A percentile compares a stretch with the other conserved stretches of the same genome.
Evolutionary conservation across 176 grass and related monocot species (phyloP).

Genomic region (Chrysopogon serrulatus): DNA sequence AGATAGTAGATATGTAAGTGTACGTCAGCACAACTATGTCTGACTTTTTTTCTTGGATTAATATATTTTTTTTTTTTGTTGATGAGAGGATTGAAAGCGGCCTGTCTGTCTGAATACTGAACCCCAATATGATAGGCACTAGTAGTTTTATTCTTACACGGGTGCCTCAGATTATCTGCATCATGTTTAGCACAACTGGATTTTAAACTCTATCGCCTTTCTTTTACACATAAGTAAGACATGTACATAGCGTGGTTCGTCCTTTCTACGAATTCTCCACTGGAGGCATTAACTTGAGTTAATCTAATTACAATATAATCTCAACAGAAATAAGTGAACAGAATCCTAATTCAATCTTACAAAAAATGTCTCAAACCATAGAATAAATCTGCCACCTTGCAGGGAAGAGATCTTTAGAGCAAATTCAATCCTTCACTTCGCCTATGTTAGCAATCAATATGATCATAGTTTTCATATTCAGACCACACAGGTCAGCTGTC

Average conservation of each 20-base stretch:
- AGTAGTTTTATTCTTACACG: neutral
- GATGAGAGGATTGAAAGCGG: neutral
- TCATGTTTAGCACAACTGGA: neutral
- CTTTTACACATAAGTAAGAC: neutral
- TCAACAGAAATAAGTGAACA: neutral
- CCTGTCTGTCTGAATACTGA: neutral
- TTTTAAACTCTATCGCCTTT: neutral
- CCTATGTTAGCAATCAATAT: constrained; percentile 29
- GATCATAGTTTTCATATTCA: constrained; percentile 10
- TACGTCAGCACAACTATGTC: neutral
- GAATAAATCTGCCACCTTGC: neutral
- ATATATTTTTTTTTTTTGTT: neutral
- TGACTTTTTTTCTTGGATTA: neutral
- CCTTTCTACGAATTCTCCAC: constrained; percentile 11
- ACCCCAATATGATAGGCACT: neutral
- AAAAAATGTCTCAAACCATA: constrained; percentile 10
- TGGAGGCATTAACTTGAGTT: neutral
- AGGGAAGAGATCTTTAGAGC: constrained; percentile 6
- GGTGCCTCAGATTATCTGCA: neutral
- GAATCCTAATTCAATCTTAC: constrained; percentile 23
- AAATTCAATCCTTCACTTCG: neutral
- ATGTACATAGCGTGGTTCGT: constrained; percentile 3
- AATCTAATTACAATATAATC: constrained; percentile 12
- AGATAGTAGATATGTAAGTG: constrained; percentile 2
- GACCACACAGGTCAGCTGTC: neutral